Base-by-base conservation (phyloP, 225 moss, liverwort and hornwort genomes). In the Bryum argenteum region DNA sequence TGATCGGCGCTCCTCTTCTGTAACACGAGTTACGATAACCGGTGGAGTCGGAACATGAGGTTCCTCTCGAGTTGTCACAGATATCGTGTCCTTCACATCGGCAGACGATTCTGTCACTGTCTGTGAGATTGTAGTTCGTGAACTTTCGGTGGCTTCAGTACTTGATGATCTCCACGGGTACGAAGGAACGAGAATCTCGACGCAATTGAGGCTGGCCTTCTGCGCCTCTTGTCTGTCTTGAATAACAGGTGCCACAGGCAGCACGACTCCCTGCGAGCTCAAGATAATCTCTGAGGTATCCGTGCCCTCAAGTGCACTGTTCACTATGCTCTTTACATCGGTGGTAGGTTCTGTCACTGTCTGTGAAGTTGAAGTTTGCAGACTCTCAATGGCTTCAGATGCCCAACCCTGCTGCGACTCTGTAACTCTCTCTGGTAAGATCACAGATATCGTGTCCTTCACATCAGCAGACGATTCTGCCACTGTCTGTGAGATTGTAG, bases 131-230 rank as follows among this genome's bases (percentile, higher is more conserved):
- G 5, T 2, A 33, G 33, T 33, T 33, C 33, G 33, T 33, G 33
- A 33, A 33, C 33, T 6, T 6, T 33, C 33, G 33, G 33, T 33
- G 33, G 33, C 33, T 6, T 33, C 33, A 33, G 1, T 4, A 33
- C 74, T 79, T 23, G 72, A n/a, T 28, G 70, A 13, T 24, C 83
- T 83, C 86, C 83, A 83, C 53, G 83, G 83, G 61, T 86, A 86
- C 50, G 86, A 38, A 65, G 86, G 86, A 64, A 86, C 33, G 0
- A 83, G 53, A 51, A 83, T 42, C 22, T 80, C 86, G 21, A 86
- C 54, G 75, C 80, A 86, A 69, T 73, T 86, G 17, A 86, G 33
- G 20, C 66, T 60, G 47, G 81, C 66, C 51, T 66, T 73, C 56
- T 69, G 64, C 40, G 45, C 11, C 3, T 65, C 75, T 14, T 78